These are phyloP conservation scores for Aegilops tauschii DNA, from an alignment of 176 grass and related monocot species.

Conservation along the genomic window DNA sequence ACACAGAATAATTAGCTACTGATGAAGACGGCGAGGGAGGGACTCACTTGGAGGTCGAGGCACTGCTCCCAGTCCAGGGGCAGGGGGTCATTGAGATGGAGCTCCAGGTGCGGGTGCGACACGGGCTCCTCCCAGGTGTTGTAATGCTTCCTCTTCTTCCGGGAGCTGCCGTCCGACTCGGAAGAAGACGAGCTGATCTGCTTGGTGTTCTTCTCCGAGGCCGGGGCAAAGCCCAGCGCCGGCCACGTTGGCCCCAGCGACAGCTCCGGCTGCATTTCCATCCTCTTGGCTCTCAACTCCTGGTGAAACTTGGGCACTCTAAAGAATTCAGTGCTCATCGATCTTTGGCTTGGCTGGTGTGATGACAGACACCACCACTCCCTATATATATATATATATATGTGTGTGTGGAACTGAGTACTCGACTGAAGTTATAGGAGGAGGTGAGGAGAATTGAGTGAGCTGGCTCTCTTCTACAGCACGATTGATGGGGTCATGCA, in stretches of 20 bases:
- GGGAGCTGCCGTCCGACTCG: conserved; percentile 60
- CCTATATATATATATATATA: not conserved
- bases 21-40: not conserved
- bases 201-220: conserved; percentile 31
- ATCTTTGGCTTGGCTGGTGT: not conserved
- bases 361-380: not conserved
- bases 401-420: not conserved
- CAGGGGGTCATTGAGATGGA: conserved; percentile 78
- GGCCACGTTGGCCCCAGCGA: conserved; percentile 54
- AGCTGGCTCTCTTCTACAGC: not conserved
- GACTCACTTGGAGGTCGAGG: conserved; percentile 79
- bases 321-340: conserved; percentile 43
- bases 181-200: conserved; percentile 60
- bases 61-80: conserved; percentile 94
- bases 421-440: not conserved
- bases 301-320: conserved; percentile 17
- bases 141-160: conserved; percentile 83
- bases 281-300: conserved; percentile 11
- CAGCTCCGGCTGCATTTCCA: conserved; percentile 58
- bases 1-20: not conserved
- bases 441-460: conserved; percentile 18
- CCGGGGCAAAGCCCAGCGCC: not conserved
- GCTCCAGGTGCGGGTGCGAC: conserved; percentile 51
- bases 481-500: conserved; percentile 79
- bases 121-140: conserved; percentile 41